Conservation (phyloP, 345 rosid species). For the Linum tenue region DNA sequence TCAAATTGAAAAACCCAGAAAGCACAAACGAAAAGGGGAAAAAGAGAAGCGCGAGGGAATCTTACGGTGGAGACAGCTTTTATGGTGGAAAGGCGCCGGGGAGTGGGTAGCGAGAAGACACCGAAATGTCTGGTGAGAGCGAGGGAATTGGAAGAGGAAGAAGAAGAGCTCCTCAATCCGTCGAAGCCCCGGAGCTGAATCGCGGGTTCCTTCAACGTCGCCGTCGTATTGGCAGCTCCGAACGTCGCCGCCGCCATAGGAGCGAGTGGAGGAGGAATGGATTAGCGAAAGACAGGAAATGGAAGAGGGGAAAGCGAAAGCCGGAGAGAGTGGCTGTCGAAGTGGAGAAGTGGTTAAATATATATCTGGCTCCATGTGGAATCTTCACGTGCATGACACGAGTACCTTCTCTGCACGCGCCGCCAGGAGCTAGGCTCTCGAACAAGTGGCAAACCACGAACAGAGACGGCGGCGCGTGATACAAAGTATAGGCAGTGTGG, state of each 20-base stretch:
- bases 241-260: background rate
- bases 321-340: background rate
- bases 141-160: constrained; percentile 23
- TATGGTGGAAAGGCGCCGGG: constrained; percentile 30
- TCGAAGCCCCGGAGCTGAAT: constrained; percentile 35
- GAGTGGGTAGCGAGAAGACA: constrained; percentile 19
- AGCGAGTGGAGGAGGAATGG: constrained; percentile 1
- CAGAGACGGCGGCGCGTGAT: background rate
- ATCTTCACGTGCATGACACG: constrained; percentile 30
- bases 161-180: constrained; percentile 38
- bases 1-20: background rate
- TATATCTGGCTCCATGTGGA: constrained; percentile 26
- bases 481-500: background rate
- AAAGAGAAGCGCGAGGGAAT: constrained; percentile 5
- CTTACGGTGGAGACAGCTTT: constrained; percentile 82
- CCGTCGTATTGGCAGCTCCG: constrained; percentile 27
- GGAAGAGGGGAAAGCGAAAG: background rate
- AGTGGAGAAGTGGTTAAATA: too few species aligned
- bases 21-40: background rate
- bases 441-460: background rate
- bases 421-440: background rate
- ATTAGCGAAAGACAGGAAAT: constrained; percentile 5
- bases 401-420: constrained; percentile 3
- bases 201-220: constrained; percentile 46
- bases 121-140: constrained; percentile 29